These are phyloP conservation scores for Alternaria alternata DNA, from an alignment of 2,329 filamentous ascomycete species.

Conservation along the genomic window DNA sequence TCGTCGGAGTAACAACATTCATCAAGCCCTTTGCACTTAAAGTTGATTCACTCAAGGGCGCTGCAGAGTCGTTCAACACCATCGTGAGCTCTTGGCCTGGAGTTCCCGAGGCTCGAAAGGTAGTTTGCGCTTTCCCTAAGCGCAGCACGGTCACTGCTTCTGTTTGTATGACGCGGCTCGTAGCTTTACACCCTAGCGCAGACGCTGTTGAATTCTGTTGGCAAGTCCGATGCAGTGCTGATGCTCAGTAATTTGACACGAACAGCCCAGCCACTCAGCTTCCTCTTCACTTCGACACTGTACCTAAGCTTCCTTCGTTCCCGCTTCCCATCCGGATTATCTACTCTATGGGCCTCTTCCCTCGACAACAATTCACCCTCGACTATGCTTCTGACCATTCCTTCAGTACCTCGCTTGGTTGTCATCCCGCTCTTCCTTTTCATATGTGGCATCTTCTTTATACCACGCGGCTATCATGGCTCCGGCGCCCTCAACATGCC, in stretches of 20 bases:
- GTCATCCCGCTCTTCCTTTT: constrained; percentile 22
- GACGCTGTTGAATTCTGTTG: neutral
- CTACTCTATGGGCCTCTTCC: constrained; percentile 6
- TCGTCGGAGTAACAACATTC: neutral
- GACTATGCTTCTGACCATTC: constrained; percentile 24
- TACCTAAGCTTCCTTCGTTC: neutral
- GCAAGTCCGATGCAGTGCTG: neutral
- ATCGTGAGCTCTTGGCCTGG: neutral
- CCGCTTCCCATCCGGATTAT: neutral
- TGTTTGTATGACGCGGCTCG: neutral
- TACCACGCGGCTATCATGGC: constrained; percentile 15
- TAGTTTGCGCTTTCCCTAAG: neutral
- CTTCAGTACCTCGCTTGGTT: constrained; percentile 22
- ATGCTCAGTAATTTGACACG: neutral
- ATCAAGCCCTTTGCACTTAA: neutral
- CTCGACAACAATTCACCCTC: constrained; percentile 4
- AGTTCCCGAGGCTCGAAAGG: neutral
- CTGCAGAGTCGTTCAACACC: neutral
- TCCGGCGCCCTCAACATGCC: constrained; percentile 3
- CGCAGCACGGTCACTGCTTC: neutral
- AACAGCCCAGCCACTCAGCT: neutral
- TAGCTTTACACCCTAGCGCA: neutral
- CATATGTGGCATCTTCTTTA: constrained; percentile 19
- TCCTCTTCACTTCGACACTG: neutral
- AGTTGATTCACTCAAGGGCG: neutral